Conservation (phyloP, 352 stramenopile genomes). For the Phytopythium montanum region DNA sequence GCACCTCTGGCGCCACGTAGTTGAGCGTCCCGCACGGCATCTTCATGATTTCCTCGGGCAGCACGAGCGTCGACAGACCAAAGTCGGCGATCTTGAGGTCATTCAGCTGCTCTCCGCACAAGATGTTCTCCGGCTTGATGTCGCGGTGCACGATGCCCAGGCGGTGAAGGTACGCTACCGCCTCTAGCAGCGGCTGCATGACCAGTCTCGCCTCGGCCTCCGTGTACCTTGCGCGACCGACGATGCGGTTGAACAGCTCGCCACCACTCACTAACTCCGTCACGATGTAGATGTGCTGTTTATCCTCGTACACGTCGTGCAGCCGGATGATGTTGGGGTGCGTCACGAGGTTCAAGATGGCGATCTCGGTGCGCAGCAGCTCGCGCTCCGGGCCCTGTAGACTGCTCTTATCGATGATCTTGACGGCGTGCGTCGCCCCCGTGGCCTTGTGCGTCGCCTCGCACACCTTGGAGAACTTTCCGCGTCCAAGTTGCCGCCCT, state of each 20-base stretch:
- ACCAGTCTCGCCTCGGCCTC: slow-evolving; percentile 87
- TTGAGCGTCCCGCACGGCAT: slow-evolving; percentile 92
- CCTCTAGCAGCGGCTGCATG: slow-evolving; percentile 87
- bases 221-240: slow-evolving; percentile 81
- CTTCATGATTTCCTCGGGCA: slow-evolving; percentile 92
- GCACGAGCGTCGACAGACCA: slow-evolving; percentile 90
- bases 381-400: slow-evolving; percentile 86
- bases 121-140: slow-evolving; percentile 88
- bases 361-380: slow-evolving; percentile 91
- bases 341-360: slow-evolving; percentile 91
- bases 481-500: slow-evolving; percentile 81
- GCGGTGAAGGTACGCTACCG: slow-evolving; percentile 88
- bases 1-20: slow-evolving; percentile 93
- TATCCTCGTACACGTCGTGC: slow-evolving; percentile 91
- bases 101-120: slow-evolving; percentile 84
- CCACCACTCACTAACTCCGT: slow-evolving; percentile 96
- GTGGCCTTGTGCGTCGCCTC: slow-evolving; percentile 64
- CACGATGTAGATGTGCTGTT: slow-evolving; percentile 96
- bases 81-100: slow-evolving; percentile 93
- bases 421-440: slow-evolving; percentile 81
- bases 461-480: slow-evolving; percentile 88
- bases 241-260: slow-evolving; percentile 97
- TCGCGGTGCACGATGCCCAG: slow-evolving; percentile 87
- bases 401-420: slow-evolving; percentile 93
- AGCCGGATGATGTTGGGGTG: slow-evolving; percentile 87